These are phyloP conservation scores for Phylloporus arenicola DNA, from an alignment of 768 basidiomycete species.

Conservation along the genomic window DNA sequence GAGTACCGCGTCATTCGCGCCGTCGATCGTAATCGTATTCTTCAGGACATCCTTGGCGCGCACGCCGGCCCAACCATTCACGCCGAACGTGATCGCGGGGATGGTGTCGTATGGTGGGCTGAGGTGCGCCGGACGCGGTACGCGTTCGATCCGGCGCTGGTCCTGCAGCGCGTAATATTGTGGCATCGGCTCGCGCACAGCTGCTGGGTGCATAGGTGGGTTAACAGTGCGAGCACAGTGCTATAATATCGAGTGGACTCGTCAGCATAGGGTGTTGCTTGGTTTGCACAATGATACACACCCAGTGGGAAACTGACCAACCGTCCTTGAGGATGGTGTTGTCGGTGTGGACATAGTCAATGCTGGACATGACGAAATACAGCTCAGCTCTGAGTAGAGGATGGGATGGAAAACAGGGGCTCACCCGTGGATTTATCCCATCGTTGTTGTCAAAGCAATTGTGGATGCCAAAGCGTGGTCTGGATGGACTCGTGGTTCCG, in stretches of 20 bases:
- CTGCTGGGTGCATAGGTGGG: constrained; percentile 18
- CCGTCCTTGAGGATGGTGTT: neutral
- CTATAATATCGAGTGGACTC: constrained; percentile 5
- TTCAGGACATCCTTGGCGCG: constrained; percentile 13
- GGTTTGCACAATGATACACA: neutral
- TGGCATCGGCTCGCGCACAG: constrained; percentile 16
- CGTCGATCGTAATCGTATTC: constrained; percentile 10
- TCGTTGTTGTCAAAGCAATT: constrained; percentile 14
- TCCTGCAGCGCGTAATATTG: constrained; percentile 9
- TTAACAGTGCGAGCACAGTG: constrained; percentile 8
- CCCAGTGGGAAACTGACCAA: constrained; percentile 3
- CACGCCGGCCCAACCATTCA: constrained; percentile 16
- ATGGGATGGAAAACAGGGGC: neutral
- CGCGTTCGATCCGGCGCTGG: constrained; percentile 14
- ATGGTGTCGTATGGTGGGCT: constrained; percentile 15
- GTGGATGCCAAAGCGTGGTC: constrained; percentile 1
- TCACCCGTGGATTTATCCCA: constrained; percentile 5
- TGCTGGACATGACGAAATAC: neutral
- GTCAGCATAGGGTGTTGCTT: neutral
- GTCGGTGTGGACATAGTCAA: neutral
- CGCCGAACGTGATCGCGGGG: constrained; percentile 16
- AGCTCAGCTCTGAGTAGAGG: neutral
- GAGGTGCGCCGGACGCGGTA: constrained; percentile 13
- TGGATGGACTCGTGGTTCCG: neutral
- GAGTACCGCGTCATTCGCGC: constrained; percentile 13